Base-by-base conservation (phyloP, 495 filamentous ascomycete genomes). In the Tuber borchii region DNA sequence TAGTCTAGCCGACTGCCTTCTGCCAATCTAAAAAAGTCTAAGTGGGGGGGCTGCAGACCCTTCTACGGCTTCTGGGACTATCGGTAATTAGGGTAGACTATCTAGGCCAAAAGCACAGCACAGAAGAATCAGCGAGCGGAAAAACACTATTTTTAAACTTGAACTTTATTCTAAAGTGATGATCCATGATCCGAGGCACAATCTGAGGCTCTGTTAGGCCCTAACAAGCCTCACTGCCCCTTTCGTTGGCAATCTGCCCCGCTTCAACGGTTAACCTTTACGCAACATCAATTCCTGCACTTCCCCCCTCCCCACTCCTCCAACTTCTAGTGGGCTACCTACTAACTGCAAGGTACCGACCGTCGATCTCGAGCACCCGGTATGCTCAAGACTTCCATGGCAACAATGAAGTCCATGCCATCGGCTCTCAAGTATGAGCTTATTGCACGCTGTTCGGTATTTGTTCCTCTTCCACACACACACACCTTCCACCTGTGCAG, bases 381-480 rank as follows among this genome's bases (percentile, higher is more conserved):
- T 72, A 79, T 79, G 77, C 77, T 79, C 42, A 79, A 79, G 71
- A 77, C 74, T 69, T 34, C 56, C 56, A 88, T 87, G 87, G 85
- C 87, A 1, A 85, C 85, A 10, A 75, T 81, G 72, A 79, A 76
- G 65, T 74, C 86, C 43, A 91, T 91, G 89, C 88, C 89, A 44
- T 90, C 91, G 16, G 94, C 94, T 68, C 88, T 97, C 82, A 92
- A 87, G 1, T 96, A 93, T 81, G 92, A 96, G 76, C 87, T 94
- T 43, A 84, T 93, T 71, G 92, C 90, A 40, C 90, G 90, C 83
- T 97, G 94, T 85, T 95, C 93, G 72, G 93, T 95, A 86, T 84
- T 42, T 69, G 17, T 45, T 65, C 44, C 75, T 31, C 37, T 56
- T 26, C 20, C 72, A 9, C 37, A 46, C 37, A 26, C 10, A 0